phyloP scores from a whole-genome alignment of 345 rosid species.

The Eutrema heterophyllum region DNA sequence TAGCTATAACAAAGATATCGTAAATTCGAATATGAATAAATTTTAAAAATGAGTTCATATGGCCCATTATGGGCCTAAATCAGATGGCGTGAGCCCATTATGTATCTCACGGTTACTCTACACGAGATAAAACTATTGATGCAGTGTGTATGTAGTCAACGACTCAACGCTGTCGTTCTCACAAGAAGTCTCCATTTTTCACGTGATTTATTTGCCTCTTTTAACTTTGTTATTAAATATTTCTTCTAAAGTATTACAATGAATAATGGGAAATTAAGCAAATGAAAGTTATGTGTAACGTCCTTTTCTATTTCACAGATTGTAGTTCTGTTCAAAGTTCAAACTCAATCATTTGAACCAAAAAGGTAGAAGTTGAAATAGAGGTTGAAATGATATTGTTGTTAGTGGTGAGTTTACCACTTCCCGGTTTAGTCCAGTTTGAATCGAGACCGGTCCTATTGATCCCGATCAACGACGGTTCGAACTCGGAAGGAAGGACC shows the following conservation, averaged over 20 bases:
- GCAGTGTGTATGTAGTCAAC: background rate
- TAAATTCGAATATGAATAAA: too few species aligned
- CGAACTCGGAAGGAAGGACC: too few species aligned
- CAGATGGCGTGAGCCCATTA: background rate
- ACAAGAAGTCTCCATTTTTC: background rate
- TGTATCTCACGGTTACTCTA: background rate
- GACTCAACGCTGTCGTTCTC: background rate
- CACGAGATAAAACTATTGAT: background rate
- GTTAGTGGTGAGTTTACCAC: too few species aligned
- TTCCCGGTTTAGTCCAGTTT: too few species aligned
- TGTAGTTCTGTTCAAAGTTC: too few species aligned
- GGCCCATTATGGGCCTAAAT: conserved; percentile 9
- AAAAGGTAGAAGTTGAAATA: too few species aligned
- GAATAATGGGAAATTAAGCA: background rate
- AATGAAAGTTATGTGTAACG: background rate
- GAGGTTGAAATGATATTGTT: too few species aligned
- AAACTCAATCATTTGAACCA: too few species aligned
- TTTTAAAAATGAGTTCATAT: background rate
- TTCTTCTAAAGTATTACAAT: background rate
- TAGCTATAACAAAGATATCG: too few species aligned
- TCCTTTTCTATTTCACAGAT: background rate
- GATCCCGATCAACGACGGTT: too few species aligned
- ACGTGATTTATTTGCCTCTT: conserved; percentile 1
- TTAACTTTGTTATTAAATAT: background rate
- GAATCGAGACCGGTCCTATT: too few species aligned